Conservation (phyloP, 495 filamentous ascomycete species). For the Talaromyces adpressus region DNA sequence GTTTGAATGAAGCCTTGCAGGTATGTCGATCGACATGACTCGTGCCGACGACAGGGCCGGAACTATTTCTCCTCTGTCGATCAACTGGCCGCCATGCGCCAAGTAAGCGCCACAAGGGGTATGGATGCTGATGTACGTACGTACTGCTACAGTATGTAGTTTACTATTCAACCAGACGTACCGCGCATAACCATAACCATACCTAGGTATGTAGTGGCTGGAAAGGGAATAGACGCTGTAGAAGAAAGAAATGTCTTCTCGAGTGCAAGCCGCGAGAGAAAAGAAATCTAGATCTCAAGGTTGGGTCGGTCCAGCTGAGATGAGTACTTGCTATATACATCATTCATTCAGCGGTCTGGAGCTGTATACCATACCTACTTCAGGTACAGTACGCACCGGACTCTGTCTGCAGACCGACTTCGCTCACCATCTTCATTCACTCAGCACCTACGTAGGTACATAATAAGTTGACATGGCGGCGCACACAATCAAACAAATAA, state of each 20-base stretch:
- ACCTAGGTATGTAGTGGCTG: not conserved
- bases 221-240: slow-evolving; percentile 2
- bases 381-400: not conserved
- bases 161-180: not conserved
- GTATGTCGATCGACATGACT: not conserved
- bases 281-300: not conserved
- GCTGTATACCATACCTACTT: not conserved
- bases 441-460: not conserved
- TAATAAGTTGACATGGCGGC: not conserved
- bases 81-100: not conserved
- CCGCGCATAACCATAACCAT: not conserved
- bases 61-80: not conserved
- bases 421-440: not conserved
- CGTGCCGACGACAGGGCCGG: not conserved
- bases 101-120: not conserved
- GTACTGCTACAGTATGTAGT: not conserved
- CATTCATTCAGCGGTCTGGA: not conserved
- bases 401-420: not conserved
- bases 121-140: not conserved
- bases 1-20: too few relatives aligned
- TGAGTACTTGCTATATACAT: not conserved
- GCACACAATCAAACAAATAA: not conserved
- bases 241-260: not conserved
- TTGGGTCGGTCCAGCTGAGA: not conserved
- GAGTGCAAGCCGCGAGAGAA: not conserved